Evolutionary conservation across 176 grass and related monocot genomes (phyloP).

Genomic region (Zizania latifolia): DNA sequence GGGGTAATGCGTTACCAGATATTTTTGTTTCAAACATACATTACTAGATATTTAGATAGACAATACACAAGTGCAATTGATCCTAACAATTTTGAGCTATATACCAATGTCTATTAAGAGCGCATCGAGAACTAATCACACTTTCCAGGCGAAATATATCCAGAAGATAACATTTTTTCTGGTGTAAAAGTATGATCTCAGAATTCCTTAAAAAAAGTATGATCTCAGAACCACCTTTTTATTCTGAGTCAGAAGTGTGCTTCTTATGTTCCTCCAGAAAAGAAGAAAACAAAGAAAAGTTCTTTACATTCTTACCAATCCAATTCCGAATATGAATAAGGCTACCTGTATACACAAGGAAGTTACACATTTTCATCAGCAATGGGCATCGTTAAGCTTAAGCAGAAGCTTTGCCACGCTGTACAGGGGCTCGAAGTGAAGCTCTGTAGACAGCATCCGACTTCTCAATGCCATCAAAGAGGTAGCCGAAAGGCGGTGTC

Average conservation of each 20-base stretch:
- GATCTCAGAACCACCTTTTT: not conserved
- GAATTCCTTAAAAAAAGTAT: too few species aligned
- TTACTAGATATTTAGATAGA: too few species aligned
- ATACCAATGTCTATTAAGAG: not conserved
- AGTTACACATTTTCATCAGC: conserved; percentile 27
- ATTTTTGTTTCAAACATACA: not conserved
- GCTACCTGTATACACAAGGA: not conserved
- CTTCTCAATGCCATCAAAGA: conserved; percentile 86
- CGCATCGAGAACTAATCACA: not conserved
- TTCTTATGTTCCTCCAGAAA: not conserved
- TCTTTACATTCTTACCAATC: conserved; percentile 9
- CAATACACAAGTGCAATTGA: too few species aligned
- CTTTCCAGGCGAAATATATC: not conserved
- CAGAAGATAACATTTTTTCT: not conserved
- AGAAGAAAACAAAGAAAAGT: not conserved
- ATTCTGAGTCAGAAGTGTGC: not conserved
- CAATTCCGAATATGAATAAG: conserved; percentile 12
- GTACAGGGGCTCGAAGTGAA: conserved; percentile 74
- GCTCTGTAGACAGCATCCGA: conserved; percentile 53
- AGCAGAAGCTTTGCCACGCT: conserved; percentile 31
- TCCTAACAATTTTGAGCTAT: not conserved
- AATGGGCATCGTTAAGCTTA: conserved; percentile 10
- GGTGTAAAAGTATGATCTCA: not conserved
- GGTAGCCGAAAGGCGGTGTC: conserved; percentile 63
- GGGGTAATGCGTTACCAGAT: not conserved